These are phyloP conservation scores for Enteropsectra breve DNA, from an alignment of 371 early-diverging fungal species.

Conservation along the genomic window DNA sequence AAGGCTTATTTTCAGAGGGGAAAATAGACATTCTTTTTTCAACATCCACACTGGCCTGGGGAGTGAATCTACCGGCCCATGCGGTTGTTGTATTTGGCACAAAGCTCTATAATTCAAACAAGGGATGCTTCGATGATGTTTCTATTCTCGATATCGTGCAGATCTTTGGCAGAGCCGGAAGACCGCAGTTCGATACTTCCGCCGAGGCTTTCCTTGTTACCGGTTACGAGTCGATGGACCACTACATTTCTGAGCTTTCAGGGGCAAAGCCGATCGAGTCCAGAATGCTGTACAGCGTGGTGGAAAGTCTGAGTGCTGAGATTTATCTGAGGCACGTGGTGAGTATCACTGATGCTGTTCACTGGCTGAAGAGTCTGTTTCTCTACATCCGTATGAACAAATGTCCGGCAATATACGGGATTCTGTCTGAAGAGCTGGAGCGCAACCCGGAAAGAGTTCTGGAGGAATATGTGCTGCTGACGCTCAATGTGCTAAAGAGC, in stretches of 20 bases:
- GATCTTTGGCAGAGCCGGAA: constrained; percentile 97
- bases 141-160: constrained; percentile 66
- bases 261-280: constrained; percentile 91
- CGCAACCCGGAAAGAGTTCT: constrained; percentile 68
- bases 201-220: constrained; percentile 95
- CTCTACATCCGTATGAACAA: constrained; percentile 75
- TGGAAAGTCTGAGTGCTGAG: constrained; percentile 87
- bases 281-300: constrained; percentile 72
- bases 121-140: constrained; percentile 78
- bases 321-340: constrained; percentile 80
- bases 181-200: constrained; percentile 87
- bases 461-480: constrained; percentile 71
- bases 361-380: constrained; percentile 91
- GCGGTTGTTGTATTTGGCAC: constrained; percentile 96
- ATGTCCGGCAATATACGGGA: constrained; percentile 48
- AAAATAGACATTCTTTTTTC: constrained; percentile 83
- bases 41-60: constrained; percentile 98
- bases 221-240: constrained; percentile 74
- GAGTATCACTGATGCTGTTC: constrained; percentile 76
- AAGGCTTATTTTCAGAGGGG: constrained; percentile 78
- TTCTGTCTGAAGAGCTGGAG: constrained; percentile 68
- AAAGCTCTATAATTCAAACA: constrained; percentile 79
- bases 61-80: constrained; percentile 98
- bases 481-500: constrained; percentile 71
- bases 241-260: constrained; percentile 79